Conservation (phyloP, 345 rosid species). For the Sonneratia alba region DNA sequence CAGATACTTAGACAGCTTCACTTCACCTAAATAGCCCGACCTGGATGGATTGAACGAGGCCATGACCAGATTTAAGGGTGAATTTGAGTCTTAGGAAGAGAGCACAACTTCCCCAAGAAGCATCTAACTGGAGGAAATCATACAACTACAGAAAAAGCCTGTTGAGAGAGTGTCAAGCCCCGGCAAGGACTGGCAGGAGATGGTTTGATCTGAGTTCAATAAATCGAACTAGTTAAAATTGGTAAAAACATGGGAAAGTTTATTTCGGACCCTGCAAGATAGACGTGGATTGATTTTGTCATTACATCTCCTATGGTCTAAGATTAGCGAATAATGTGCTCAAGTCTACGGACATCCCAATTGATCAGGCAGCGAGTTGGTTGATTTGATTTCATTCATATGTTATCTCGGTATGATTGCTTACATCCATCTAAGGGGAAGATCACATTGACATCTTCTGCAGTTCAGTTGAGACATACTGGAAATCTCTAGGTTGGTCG, state of each 20-base stretch:
- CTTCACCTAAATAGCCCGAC: slow-evolving; percentile 21
- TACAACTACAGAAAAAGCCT: slow-evolving; percentile 45
- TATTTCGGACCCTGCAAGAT: too few relatives aligned
- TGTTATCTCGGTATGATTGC: too few relatives aligned
- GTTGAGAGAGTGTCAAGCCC: slow-evolving; percentile 38
- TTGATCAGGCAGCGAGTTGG: too few relatives aligned
- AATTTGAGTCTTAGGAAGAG: slow-evolving; percentile 18
- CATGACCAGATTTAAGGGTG: slow-evolving; percentile 25
- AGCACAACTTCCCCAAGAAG: slow-evolving; percentile 26
- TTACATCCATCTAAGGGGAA: too few relatives aligned
- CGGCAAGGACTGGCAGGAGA: slow-evolving; percentile 24
- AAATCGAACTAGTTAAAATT: too few relatives aligned
- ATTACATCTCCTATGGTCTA: not conserved
- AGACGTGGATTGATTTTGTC: not conserved
- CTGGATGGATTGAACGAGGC: slow-evolving; percentile 23
- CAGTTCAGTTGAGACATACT: too few relatives aligned
- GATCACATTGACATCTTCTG: too few relatives aligned
- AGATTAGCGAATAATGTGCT: not conserved
- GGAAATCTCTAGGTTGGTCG: too few relatives aligned
- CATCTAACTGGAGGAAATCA: slow-evolving; percentile 24
- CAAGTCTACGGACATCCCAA: not conserved
- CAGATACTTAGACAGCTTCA: slow-evolving; percentile 20
- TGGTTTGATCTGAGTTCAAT: not conserved
- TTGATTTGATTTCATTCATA: too few relatives aligned
- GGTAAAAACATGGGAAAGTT: too few relatives aligned